These are phyloP conservation scores for Candida germanica DNA, from an alignment of 805 yeast species.

Conservation along the genomic window DNA sequence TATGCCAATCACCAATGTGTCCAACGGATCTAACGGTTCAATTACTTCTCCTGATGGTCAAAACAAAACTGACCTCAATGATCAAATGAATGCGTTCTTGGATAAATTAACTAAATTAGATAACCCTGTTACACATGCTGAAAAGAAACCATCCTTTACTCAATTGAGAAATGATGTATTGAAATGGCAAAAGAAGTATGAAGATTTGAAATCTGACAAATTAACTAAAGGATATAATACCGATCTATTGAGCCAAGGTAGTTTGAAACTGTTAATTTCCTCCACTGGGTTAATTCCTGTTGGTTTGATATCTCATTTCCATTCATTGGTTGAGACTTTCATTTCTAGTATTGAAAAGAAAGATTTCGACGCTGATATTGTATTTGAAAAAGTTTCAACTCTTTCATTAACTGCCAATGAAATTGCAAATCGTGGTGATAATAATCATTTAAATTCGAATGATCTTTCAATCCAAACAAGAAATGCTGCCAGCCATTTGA, in stretches of 20 bases:
- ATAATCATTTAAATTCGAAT: constrained; percentile 21
- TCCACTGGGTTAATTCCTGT: constrained; percentile 47
- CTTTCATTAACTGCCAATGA: constrained; percentile 47
- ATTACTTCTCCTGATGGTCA: not conserved
- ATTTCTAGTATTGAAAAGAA: constrained; percentile 29
- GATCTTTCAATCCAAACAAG: constrained; percentile 50
- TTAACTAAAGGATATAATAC: constrained; percentile 19
- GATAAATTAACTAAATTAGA: constrained; percentile 29
- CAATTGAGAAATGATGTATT: constrained; percentile 30
- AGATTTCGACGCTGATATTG: constrained; percentile 29
- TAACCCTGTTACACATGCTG: constrained; percentile 8
- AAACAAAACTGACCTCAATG: constrained; percentile 1
- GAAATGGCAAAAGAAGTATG: constrained; percentile 51
- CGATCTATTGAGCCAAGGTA: constrained; percentile 17
- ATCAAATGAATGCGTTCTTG: constrained; percentile 20
- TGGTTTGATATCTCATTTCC: constrained; percentile 43
- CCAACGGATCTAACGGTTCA: constrained; percentile 4
- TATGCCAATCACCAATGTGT: not conserved
- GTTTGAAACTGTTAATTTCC: constrained; percentile 28
- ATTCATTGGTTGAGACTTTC: constrained; percentile 47
- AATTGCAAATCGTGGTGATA: constrained; percentile 32
- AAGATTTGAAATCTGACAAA: constrained; percentile 42
- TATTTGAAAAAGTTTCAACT: constrained; percentile 52
- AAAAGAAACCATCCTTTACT: constrained; percentile 8
- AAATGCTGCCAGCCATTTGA: constrained; percentile 68